A percentile compares a stretch with the other conserved stretches of the same genome.
phyloP scores from a whole-genome alignment of 148 eudicot species.

The Cornus kousa region DNA sequence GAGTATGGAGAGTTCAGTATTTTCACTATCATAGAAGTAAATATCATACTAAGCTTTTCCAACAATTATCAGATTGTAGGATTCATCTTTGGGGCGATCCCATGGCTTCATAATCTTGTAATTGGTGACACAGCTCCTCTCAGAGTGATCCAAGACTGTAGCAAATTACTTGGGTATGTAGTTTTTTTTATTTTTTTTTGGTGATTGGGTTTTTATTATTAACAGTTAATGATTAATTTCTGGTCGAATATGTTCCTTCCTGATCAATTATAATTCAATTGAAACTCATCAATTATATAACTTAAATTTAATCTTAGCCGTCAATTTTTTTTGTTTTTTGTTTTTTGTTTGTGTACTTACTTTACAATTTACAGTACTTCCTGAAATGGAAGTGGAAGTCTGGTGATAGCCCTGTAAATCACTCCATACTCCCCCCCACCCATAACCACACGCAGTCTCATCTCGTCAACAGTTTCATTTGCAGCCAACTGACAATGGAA shows the following conservation, averaged over 20 bases:
- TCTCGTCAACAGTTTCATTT: not conserved
- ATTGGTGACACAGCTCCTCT: constrained; percentile 76
- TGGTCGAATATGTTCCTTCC: too few species aligned
- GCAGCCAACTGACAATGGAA: not conserved
- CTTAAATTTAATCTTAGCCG: too few species aligned
- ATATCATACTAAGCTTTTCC: not conserved
- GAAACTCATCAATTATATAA: not conserved
- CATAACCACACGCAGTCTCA: too few species aligned
- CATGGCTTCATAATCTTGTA: constrained; percentile 62
- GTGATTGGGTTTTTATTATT: too few species aligned
- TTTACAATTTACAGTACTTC: too few species aligned
- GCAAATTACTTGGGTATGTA: constrained; percentile 72
- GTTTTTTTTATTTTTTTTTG: not conserved
- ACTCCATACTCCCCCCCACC: too few species aligned
- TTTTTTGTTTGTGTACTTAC: too few species aligned
- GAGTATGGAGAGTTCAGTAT: not conserved
- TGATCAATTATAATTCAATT: not conserved
- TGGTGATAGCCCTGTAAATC: not conserved
- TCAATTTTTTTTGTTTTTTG: too few species aligned
- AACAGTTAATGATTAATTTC: not conserved
- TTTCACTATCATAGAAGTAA: not conserved
- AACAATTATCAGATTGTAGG: constrained; percentile 50
- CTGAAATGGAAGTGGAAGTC: not conserved
- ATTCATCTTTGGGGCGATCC: constrained; percentile 55
- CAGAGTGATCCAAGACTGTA: constrained; percentile 67